phyloP scores from a whole-genome alignment of 1,284 basidiomycete genomes.

The Malassezia japonica region DNA sequence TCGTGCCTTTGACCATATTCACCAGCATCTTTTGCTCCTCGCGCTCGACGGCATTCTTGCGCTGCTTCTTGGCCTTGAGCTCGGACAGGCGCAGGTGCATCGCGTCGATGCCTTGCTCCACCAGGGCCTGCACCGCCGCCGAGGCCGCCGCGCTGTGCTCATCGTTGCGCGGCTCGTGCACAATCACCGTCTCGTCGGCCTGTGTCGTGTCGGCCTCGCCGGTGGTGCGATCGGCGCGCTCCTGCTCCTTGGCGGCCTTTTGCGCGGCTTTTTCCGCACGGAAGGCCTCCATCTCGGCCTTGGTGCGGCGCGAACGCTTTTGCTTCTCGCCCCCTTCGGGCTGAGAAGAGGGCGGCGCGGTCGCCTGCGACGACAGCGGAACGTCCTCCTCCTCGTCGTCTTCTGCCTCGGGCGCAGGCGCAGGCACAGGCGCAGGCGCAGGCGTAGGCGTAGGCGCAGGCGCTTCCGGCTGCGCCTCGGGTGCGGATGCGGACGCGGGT shows the following conservation, averaged over 20 bases:
- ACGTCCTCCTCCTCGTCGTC: constrained; percentile 9
- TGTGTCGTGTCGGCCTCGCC: neutral
- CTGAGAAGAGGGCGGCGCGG: neutral
- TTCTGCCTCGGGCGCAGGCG: neutral
- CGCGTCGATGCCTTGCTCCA: constrained; percentile 1
- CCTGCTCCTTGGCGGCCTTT: constrained; percentile 12
- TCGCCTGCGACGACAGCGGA: constrained; percentile 8
- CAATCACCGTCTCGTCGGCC: constrained; percentile 11
- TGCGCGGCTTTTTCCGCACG: constrained; percentile 17
- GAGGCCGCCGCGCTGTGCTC: constrained; percentile 2
- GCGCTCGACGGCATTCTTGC: constrained; percentile 15
- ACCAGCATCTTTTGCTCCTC: constrained; percentile 17
- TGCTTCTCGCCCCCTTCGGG: constrained; percentile 1
- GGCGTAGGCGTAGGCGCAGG: neutral
- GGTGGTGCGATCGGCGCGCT: neutral
- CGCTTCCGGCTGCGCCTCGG: neutral
- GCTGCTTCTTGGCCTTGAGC: constrained; percentile 19
- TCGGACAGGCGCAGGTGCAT: constrained; percentile 11
- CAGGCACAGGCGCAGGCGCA: neutral
- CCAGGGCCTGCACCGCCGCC: constrained; percentile 5
- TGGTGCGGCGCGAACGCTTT: constrained; percentile 14
- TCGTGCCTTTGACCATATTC: neutral
- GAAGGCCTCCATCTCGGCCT: constrained; percentile 19
- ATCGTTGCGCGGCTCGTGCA: constrained; percentile 8
- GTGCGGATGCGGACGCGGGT: neutral